A percentile compares a stretch with the other conserved stretches of the same genome.
Conservation (phyloP, 2,329 filamentous ascomycete genomes). For the Trichoderma brevicompactum region DNA sequence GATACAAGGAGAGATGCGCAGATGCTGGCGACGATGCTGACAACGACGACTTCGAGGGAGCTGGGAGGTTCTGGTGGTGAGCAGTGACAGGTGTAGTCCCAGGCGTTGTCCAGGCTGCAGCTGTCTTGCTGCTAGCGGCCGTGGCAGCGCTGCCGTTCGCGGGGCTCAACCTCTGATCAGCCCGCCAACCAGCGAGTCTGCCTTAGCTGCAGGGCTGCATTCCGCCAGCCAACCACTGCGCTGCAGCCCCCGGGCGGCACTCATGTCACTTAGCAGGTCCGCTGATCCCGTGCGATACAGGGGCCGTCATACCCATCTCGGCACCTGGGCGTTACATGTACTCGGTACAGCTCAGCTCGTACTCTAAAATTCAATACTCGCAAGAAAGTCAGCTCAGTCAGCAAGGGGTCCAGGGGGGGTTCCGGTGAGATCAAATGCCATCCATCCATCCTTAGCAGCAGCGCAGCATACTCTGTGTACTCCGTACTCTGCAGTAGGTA, state of each 20-base stretch:
- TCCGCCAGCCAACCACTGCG: conserved; percentile 15
- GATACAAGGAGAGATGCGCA: neutral
- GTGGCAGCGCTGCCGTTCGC: conserved; percentile 5
- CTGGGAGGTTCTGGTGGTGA: conserved; percentile 14
- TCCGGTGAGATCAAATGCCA: neutral
- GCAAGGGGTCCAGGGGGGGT: conserved; percentile 1
- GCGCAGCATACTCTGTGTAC: no score
- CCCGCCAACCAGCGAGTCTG: conserved; percentile 15
- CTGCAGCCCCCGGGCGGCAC: neutral
- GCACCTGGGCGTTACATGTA: neutral
- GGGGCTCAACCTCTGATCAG: conserved; percentile 6
- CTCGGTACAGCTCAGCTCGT: neutral
- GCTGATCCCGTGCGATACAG: conserved; percentile 15
- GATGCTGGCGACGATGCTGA: neutral
- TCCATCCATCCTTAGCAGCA: no score
- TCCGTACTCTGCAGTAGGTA: no score
- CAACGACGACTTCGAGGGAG: neutral
- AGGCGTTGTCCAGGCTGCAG: conserved; percentile 14
- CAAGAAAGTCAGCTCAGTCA: neutral
- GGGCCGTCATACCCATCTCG: conserved; percentile 13
- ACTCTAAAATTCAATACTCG: neutral
- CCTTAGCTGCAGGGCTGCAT: conserved; percentile 22
- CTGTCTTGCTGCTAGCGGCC: neutral
- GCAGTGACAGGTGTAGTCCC: conserved; percentile 1
- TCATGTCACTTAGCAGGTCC: conserved; percentile 7